Evolutionary conservation across 1,284 basidiomycete genomes (phyloP).

Genomic region (Thelephora terrestris): DNA sequence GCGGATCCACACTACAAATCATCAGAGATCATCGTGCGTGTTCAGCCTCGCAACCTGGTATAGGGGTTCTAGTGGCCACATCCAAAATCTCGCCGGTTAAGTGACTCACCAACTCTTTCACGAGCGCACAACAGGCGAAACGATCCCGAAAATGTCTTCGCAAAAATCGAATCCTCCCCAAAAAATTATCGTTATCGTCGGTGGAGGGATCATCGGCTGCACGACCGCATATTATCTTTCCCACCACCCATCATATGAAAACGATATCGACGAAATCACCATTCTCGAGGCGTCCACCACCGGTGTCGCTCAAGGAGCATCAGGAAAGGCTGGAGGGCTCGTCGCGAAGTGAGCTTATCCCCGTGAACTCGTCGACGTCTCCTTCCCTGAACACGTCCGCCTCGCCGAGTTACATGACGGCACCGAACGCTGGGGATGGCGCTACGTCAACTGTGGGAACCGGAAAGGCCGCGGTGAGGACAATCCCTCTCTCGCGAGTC

Average conservation of each 20-base stretch:
- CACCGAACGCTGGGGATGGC: conserved; percentile 74
- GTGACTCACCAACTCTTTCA: no score
- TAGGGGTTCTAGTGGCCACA: no score
- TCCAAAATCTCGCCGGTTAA: no score
- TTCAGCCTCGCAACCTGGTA: no score
- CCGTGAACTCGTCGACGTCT: conserved; percentile 67
- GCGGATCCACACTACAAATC: no score
- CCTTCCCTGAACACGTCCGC: conserved; percentile 71
- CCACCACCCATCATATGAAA: conserved; percentile 40
- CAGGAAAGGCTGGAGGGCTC: conserved; percentile 89
- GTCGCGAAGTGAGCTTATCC: conserved; percentile 77
- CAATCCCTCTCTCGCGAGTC: conserved; percentile 1
- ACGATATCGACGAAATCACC: conserved; percentile 37
- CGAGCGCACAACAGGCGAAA: no score
- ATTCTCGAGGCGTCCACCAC: conserved; percentile 68
- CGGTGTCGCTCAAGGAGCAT: conserved; percentile 68
- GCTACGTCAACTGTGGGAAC: conserved; percentile 50
- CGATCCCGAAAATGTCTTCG: no score
- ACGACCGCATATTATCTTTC: conserved; percentile 80
- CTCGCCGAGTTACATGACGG: conserved; percentile 73
- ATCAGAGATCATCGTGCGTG: no score
- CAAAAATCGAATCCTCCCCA: not conserved
- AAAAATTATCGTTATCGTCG: conserved; percentile 33
- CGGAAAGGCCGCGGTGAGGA: conserved; percentile 54
- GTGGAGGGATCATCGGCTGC: conserved; percentile 76